These are phyloP conservation scores for Papiliotrema terrestris DNA, from an alignment of 1,284 basidiomycete genomes.

Conservation along the genomic window DNA sequence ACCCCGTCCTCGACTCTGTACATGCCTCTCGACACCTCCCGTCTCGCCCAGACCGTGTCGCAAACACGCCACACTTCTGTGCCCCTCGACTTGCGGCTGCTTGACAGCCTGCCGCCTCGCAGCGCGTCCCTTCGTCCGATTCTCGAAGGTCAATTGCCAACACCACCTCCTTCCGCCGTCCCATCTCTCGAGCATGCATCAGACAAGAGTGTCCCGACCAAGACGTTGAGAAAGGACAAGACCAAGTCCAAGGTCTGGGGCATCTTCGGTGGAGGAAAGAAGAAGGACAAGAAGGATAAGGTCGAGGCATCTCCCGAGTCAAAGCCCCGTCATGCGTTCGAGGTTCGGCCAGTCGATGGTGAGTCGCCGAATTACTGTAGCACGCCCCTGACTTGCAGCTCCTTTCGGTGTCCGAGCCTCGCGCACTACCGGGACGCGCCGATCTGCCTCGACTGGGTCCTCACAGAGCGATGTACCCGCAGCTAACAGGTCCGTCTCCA, in stretches of 20 bases:
- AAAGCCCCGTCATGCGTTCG: not conserved
- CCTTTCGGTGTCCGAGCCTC: not conserved
- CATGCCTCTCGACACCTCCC: not conserved
- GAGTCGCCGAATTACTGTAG: not conserved
- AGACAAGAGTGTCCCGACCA: conserved; percentile 2
- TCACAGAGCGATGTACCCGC: not conserved
- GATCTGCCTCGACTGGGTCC: not conserved
- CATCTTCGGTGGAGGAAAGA: conserved; percentile 27
- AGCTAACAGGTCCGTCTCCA: not conserved
- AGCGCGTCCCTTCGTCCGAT: conserved; percentile 18
- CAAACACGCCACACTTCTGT: conserved; percentile 1
- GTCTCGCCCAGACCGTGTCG: not conserved
- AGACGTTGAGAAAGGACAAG: conserved; percentile 29
- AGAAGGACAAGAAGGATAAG: conserved; percentile 26
- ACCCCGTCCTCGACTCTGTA: not conserved
- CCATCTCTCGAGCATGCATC: not conserved
- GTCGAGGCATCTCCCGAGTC: not conserved
- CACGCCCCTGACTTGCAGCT: not conserved
- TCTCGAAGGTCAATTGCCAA: conserved; percentile 2
- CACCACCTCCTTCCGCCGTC: conserved; percentile 1
- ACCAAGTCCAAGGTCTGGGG: conserved; percentile 40
- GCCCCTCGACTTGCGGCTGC: not conserved
- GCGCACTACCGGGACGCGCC: not conserved
- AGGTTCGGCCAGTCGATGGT: not conserved
- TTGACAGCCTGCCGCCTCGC: conserved; percentile 10